phyloP scores from a whole-genome alignment of 2,329 filamentous ascomycete genomes.

The Neopestalotiopsis sp. region DNA sequence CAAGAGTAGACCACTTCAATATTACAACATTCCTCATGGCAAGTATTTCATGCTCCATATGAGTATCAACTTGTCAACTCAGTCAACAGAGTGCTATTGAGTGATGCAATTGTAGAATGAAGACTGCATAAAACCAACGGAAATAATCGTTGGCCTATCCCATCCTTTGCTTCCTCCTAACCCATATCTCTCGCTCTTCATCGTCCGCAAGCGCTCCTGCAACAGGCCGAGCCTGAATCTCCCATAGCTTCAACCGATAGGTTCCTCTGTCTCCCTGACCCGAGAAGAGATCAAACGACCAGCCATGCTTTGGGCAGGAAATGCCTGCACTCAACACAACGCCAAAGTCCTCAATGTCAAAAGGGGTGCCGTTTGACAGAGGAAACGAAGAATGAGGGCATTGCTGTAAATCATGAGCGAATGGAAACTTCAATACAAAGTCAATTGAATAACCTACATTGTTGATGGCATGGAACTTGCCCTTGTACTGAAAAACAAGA shows the following conservation, averaged over 20 bases:
- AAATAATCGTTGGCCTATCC: conserved; percentile 25
- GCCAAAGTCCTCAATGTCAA: conserved; percentile 78
- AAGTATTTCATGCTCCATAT: too few species aligned
- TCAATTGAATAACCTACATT: conserved; percentile 55
- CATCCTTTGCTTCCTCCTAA: conserved; percentile 39
- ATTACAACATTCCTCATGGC: too few species aligned
- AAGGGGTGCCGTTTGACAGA: conserved; percentile 65
- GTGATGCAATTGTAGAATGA: too few species aligned
- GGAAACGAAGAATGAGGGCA: conserved; percentile 74
- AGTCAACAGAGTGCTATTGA: too few species aligned
- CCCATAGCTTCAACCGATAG: conserved; percentile 69
- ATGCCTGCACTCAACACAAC: conserved; percentile 66
- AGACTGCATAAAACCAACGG: too few species aligned
- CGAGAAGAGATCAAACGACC: conserved; percentile 73
- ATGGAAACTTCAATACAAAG: not conserved
- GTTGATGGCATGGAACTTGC: conserved; percentile 70
- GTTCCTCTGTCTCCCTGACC: conserved; percentile 66
- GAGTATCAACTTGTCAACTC: too few species aligned
- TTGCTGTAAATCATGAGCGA: conserved; percentile 46
- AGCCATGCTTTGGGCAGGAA: conserved; percentile 71
- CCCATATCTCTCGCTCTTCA: conserved; percentile 33
- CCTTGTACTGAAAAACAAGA: conserved; percentile 68
- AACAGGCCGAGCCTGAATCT: conserved; percentile 58
- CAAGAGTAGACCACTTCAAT: too few species aligned
- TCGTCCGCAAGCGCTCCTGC: conserved; percentile 1